Conservation (phyloP, 2,329 filamentous ascomycete genomes). For the Penicillium oxalicum region DNA sequence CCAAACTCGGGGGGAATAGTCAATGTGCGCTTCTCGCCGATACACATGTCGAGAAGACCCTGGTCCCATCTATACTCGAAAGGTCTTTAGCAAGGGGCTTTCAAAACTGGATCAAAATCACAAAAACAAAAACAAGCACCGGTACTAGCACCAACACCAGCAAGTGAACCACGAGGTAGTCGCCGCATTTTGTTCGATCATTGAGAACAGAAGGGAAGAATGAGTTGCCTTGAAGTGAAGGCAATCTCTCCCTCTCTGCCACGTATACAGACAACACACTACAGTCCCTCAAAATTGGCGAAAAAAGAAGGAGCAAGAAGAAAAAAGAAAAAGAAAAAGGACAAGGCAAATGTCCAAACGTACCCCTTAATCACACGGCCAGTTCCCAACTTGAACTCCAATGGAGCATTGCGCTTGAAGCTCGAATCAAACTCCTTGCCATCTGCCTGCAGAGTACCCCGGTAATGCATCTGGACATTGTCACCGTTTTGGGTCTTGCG, state of each 20-base stretch:
- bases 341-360: conserved; percentile 26
- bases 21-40: conserved; percentile 84
- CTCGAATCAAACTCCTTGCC: conserved; percentile 78
- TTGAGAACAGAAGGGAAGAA: background rate
- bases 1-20: conserved; percentile 82
- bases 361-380: conserved; percentile 87
- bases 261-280: no score
- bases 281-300: background rate
- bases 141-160: no score
- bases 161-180: no score
- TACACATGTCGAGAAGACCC: conserved; percentile 87
- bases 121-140: no score
- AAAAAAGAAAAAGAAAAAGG: background rate
- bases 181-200: no score
- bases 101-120: no score
- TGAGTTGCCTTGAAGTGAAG: background rate
- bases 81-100: no score
- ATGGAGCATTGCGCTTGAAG: conserved; percentile 70
- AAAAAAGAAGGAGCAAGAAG: background rate
- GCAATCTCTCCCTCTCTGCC: no score
- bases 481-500: conserved; percentile 73
- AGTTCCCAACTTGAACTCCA: conserved; percentile 71
- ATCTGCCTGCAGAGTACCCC: conserved; percentile 66
- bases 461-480: conserved; percentile 80
- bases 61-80: conserved; percentile 66